A percentile compares a stretch with the other conserved stretches of the same genome.
Evolutionary conservation across 1,284 basidiomycete genomes (phyloP).

Genomic region (Trametes polyzona): DNA sequence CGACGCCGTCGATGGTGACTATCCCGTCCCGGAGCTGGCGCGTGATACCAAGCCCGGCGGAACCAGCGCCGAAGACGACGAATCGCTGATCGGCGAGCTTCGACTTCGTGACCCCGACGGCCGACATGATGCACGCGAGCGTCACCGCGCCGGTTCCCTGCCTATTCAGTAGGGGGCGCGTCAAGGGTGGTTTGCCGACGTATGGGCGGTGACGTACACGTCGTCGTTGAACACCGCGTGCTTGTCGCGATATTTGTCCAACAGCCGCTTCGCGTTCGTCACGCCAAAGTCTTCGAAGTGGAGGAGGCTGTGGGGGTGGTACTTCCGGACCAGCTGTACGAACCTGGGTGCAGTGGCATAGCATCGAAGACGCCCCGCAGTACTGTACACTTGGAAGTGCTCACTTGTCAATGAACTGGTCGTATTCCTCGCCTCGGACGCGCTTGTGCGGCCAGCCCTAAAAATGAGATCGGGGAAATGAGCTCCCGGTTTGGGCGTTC

Average conservation of each 20-base stretch:
- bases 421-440: constrained; percentile 68
- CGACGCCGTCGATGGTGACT: constrained; percentile 60
- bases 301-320: constrained; percentile 54
- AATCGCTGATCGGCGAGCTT: constrained; percentile 76
- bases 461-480: background rate
- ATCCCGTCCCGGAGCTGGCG: constrained; percentile 79
- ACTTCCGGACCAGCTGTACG: constrained; percentile 48
- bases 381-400: constrained; percentile 13
- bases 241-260: constrained; percentile 67
- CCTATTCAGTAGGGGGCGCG: constrained; percentile 39
- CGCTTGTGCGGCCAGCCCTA: constrained; percentile 71
- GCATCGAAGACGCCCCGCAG: background rate
- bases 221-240: constrained; percentile 84
- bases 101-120: constrained; percentile 73
- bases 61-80: constrained; percentile 81
- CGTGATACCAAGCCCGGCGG: constrained; percentile 82
- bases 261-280: constrained; percentile 72
- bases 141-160: constrained; percentile 89
- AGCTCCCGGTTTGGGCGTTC: background rate
- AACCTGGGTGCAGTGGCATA: constrained; percentile 38
- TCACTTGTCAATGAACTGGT: constrained; percentile 70
- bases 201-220: constrained; percentile 46
- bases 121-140: constrained; percentile 77
- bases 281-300: constrained; percentile 85
- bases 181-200: constrained; percentile 25